Base-by-base conservation (phyloP, 345 rosid genomes). In the Linum tenue region DNA sequence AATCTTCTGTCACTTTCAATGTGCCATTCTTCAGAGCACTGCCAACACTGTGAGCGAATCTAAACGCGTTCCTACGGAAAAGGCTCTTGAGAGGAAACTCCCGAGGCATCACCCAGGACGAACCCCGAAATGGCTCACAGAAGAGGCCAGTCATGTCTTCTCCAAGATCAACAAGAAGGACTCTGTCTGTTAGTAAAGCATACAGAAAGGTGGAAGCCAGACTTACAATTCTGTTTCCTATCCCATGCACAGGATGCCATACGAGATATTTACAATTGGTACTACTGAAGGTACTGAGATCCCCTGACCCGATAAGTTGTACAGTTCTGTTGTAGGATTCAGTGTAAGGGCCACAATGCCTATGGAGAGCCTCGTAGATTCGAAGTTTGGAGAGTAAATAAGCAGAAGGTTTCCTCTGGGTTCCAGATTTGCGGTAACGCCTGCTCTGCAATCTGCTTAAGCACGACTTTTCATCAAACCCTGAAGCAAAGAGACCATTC, bases 141-240 rank as follows among this genome's bases (percentile, higher is more conserved):
- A 72, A 72, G 11, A 72, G 64, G 63, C n/a, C 55, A 39, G 59
- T 31, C 75, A 72, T 72, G 60, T 72, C 75, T 14, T 14, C 15
- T 53, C 53, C 55, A 62, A 41, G 22, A 3, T 63, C 37, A 63
- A 15, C 63, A 10, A 72, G 75, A 15, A 72, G 62, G 17, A 72
- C 67, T 42, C 75, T 62, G 37, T 72, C 39, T 0, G 71, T 67
- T 53, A 72, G 75, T 37, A 72, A 17, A 12, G 75, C 67, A 48
- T 67, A 72, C 44, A 72, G 75, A 62, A 72, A 72, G 44, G 70
- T 39, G 4, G 75, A 56, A 4, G 53, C 67, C 60, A 72, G 37
- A 59, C 75, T 72, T 7, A 67, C 43, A 17, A 72, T 72, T 63
- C 75, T 67, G 67, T 72, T 72, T 66, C 75, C 75, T 53, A 72